Percentiles rank a stretch among this genome's conserved stretches.
These are phyloP conservation scores for Colletotrichum sublineola DNA, from an alignment of 2,329 filamentous ascomycete genomes.

Conservation along the genomic window DNA sequence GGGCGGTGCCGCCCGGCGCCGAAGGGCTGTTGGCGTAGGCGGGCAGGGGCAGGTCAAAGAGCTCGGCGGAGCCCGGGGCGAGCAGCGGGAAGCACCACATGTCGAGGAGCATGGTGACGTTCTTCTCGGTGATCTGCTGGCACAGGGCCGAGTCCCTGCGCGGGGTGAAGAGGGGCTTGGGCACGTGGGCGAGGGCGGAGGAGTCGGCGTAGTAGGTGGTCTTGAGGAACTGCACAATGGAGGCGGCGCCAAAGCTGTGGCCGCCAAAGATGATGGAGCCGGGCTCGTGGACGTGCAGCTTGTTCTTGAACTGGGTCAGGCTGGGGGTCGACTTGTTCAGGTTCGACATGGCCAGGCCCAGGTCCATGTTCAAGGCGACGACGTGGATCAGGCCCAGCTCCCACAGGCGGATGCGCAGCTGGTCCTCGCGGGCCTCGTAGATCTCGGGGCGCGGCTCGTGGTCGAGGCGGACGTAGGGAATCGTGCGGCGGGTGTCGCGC, in stretches of 20 bases:
- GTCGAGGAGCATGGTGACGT: conserved; percentile 79
- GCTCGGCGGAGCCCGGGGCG: conserved; percentile 70
- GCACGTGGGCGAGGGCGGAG: conserved; percentile 60
- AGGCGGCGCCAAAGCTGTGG: conserved; percentile 85
- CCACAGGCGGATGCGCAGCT: conserved; percentile 82
- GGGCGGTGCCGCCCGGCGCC: conserved; percentile 66
- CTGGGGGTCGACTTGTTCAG: conserved; percentile 64
- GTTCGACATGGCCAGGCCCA: conserved; percentile 63
- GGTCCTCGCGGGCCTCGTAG: conserved; percentile 75
- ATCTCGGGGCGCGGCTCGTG: conserved; percentile 76
- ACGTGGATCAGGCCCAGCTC: conserved; percentile 81
- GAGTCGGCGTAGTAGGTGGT: conserved; percentile 76
- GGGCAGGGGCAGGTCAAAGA: conserved; percentile 81
- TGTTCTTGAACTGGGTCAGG: conserved; percentile 70
- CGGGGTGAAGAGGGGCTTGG: conserved; percentile 73
- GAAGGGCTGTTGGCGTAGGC: conserved; percentile 68
- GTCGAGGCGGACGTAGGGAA: conserved; percentile 67
- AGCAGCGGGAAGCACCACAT: conserved; percentile 84
- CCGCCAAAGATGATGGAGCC: conserved; percentile 82
- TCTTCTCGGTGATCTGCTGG: conserved; percentile 76
- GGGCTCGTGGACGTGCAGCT: conserved; percentile 76
- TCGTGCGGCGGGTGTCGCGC: conserved; percentile 50
- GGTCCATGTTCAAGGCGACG: conserved; percentile 75
- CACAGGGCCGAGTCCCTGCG: conserved; percentile 66
- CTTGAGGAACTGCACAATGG: conserved; percentile 82